Evolutionary conservation across 2,329 filamentous ascomycete species (phyloP), one percentile per base, ranked within the genome.

Genomic region (Orbilia quercus): DNA sequence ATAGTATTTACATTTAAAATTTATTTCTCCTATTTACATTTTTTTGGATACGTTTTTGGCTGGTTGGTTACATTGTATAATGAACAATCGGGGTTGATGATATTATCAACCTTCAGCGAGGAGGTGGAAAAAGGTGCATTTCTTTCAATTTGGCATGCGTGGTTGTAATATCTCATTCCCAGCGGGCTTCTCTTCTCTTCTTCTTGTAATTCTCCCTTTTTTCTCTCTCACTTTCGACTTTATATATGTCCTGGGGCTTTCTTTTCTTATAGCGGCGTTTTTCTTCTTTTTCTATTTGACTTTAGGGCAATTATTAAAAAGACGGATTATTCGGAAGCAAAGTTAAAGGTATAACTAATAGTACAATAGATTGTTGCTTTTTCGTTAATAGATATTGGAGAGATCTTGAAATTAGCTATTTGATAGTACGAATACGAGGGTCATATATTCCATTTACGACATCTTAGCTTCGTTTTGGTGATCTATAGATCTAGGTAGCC

Each of bases 251-350:
- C 4, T 6, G 36, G 36, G 51, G 51, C 38, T 58, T 51, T 44
- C n/a, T 45, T 50, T 50, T 50, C 36, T 40, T 31, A 40, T 22
- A 55, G 60, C 40, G 60, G 60, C 60, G 60, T 65, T 65, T 48
- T 65, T 57, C 14, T 45, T 63, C 45, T 18, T 23, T 31, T 60
- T 45, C 3, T 53, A 20, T 20, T 22, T 64, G 7, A 38, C 42
- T 20, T 42, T 40, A 7, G 36, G 11, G n/a, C 36, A 12, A 14
- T 34, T 14, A 12, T 12, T 4, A 14, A 40, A 40, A 40, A 16
- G 5, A 16, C 4, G n/a, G 36, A 40, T 34, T 45, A 9, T 45
- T 9, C n/a, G 44, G 20, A 28, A 36, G 16, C 22, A 48, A 58
- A 44, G 50, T 20, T 12, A 48, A 1, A 25, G 40, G 20, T 16